Evolutionary conservation across 306 rosid species (phyloP).

Genomic region (Nissolia schottii): DNA sequence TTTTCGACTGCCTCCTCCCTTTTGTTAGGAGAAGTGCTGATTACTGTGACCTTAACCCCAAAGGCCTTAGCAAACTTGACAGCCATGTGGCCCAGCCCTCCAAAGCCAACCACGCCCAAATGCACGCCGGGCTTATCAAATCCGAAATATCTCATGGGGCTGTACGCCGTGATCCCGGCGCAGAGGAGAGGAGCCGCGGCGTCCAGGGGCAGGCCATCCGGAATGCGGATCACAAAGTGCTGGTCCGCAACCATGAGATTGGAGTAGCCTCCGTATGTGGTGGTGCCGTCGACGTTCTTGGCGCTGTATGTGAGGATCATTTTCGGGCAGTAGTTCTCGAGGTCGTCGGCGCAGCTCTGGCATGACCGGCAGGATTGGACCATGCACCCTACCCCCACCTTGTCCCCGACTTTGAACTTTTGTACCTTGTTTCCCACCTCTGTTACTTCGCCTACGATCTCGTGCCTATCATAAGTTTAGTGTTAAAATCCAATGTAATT

Average conservation of each 20-base stretch:
- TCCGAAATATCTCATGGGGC: slow-evolving; percentile 20
- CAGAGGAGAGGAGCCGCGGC: slow-evolving; percentile 29
- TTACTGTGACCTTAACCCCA: slow-evolving; percentile 27
- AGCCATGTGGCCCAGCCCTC: slow-evolving; percentile 40
- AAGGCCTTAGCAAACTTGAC: slow-evolving; percentile 42
- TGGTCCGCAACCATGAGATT: slow-evolving; percentile 27
- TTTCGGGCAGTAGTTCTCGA: slow-evolving; percentile 19
- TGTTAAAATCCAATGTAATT: too few species aligned
- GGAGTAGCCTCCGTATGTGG: slow-evolving; percentile 29
- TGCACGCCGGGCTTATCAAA: slow-evolving; percentile 23
- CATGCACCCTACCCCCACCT: slow-evolving; percentile 22
- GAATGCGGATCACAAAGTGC: slow-evolving; percentile 14
- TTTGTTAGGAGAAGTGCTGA: slow-evolving; percentile 38
- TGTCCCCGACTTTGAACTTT: slow-evolving; percentile 31
- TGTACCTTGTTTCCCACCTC: slow-evolving; percentile 21
- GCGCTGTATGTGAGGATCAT: not conserved
- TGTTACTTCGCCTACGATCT: slow-evolving; percentile 20
- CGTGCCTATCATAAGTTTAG: slow-evolving; percentile 22
- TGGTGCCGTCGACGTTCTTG: slow-evolving; percentile 17
- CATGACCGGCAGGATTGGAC: too few species aligned
- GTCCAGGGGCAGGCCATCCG: slow-evolving; percentile 9
- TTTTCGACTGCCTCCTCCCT: slow-evolving; percentile 32
- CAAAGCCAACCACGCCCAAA: slow-evolving; percentile 26
- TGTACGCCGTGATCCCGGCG: slow-evolving; percentile 30
- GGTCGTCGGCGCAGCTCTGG: not conserved